phyloP scores from a whole-genome alignment of 495 filamentous ascomycete genomes.

The Aspergillus diversus region DNA sequence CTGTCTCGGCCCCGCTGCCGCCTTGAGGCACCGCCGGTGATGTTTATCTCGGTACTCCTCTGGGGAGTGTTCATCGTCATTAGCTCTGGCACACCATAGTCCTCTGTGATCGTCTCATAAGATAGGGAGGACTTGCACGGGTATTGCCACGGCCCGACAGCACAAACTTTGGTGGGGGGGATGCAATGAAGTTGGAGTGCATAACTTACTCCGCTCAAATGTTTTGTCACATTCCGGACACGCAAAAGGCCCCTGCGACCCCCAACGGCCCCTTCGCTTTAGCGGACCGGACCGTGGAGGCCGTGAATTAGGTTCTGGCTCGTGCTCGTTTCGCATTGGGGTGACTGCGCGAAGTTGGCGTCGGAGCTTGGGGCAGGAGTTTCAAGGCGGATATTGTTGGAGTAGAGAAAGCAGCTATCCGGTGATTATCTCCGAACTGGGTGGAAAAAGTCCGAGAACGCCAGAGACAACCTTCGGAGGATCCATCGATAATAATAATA shows the following conservation, averaged over 20 bases:
- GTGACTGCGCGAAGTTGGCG: neutral
- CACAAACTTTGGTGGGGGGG: neutral
- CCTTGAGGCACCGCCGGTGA: conserved; percentile 9
- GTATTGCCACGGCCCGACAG: neutral
- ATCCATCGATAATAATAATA: neutral
- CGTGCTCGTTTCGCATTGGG: neutral
- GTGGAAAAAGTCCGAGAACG: conserved; percentile 3
- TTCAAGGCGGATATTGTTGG: neutral
- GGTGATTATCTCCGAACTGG: neutral
- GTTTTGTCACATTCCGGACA: conserved; percentile 7
- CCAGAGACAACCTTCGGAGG: neutral
- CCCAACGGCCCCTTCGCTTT: neutral
- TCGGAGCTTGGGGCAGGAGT: neutral
- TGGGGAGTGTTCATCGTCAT: neutral
- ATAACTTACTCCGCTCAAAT: conserved; percentile 12
- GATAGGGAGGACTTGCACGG: neutral
- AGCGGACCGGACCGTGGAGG: neutral
- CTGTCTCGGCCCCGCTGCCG: conserved; percentile 10
- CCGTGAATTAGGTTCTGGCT: neutral
- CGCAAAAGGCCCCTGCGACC: conserved; percentile 8
- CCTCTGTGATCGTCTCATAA: neutral
- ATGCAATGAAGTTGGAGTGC: neutral
- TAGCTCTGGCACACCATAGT: neutral
- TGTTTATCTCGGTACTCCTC: conserved; percentile 16
- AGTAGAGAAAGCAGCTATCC: neutral